A percentile compares a stretch with the other conserved stretches of the same genome.
Conservation (phyloP, 352 stramenopile genomes). For the Globisporangium paddicum region DNA sequence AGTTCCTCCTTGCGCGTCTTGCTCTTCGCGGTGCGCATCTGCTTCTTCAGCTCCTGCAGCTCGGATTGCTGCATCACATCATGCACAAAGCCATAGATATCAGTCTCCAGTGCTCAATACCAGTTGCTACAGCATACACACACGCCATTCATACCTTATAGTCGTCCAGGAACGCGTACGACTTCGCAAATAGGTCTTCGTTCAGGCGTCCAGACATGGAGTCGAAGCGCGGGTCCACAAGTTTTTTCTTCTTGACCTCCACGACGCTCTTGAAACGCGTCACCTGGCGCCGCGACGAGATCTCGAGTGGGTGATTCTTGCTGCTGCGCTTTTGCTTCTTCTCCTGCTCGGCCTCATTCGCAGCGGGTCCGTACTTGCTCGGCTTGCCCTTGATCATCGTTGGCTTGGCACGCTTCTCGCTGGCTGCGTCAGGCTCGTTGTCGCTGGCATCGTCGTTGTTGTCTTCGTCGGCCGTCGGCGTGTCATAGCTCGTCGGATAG, state of each 20-base stretch:
- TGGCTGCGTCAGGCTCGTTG: neutral
- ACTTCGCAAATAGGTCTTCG: conserved; percentile 84
- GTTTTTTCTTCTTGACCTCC: conserved; percentile 69
- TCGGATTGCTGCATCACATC: conserved; percentile 49
- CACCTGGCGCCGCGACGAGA: conserved; percentile 82
- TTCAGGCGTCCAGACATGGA: conserved; percentile 79
- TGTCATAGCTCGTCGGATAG: conserved; percentile 12
- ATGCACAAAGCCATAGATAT: neutral
- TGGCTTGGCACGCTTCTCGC: conserved; percentile 11
- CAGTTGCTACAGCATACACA: neutral
- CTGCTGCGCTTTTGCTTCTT: conserved; percentile 42
- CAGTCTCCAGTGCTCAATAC: neutral
- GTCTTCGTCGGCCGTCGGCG: neutral
- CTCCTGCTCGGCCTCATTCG: conserved; percentile 1
- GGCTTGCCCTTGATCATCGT: neutral
- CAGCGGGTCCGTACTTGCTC: conserved; percentile 13
- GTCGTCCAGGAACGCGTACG: conserved; percentile 88
- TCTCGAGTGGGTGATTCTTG: conserved; percentile 86
- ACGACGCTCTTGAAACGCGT: conserved; percentile 76
- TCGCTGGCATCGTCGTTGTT: neutral
- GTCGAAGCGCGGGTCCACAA: conserved; percentile 87
- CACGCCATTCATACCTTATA: conserved; percentile 70
- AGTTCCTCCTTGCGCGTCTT: conserved; percentile 66
- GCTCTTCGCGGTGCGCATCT: conserved; percentile 68
- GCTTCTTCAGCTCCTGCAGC: conserved; percentile 80